These are phyloP conservation scores for Aplosporella prunicola DNA, from an alignment of 2,329 filamentous ascomycete species.

Conservation along the genomic window DNA sequence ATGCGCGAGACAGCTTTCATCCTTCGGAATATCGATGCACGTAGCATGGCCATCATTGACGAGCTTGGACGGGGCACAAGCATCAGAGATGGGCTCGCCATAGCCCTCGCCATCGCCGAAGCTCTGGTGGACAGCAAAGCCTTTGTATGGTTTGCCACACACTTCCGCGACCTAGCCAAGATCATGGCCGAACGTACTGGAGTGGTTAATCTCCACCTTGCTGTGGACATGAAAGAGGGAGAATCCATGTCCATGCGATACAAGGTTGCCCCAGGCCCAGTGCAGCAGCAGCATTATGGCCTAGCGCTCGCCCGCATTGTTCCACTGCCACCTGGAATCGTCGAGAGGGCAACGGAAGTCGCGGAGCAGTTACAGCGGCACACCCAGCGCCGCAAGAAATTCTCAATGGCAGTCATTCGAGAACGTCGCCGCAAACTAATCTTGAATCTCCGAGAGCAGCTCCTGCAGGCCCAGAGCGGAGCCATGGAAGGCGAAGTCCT, in stretches of 20 bases:
- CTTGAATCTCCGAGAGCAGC: conserved; percentile 60
- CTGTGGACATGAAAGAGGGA: conserved; percentile 53
- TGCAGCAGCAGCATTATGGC: conserved; percentile 69
- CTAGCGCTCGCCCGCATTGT: conserved; percentile 69
- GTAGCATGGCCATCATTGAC: conserved; percentile 76
- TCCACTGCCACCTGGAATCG: conserved; percentile 58
- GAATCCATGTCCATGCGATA: conserved; percentile 80
- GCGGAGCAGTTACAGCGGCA: conserved; percentile 52
- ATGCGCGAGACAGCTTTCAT: conserved; percentile 97
- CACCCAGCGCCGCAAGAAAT: conserved; percentile 49
- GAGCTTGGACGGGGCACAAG: conserved; percentile 89
- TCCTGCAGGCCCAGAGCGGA: conserved; percentile 58
- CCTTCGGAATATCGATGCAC: conserved; percentile 66
- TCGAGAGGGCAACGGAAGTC: conserved; percentile 59
- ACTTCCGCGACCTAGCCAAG: conserved; percentile 73
- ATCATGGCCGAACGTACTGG: conserved; percentile 67
- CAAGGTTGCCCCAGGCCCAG: conserved; percentile 62
- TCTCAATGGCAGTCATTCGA: conserved; percentile 48
- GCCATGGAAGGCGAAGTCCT: conserved; percentile 56
- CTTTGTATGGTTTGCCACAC: conserved; percentile 86
- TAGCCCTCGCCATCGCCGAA: conserved; percentile 84
- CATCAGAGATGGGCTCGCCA: conserved; percentile 76
- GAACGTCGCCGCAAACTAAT: conserved; percentile 63
- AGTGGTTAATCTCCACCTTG: conserved; percentile 74
- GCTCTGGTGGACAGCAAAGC: conserved; percentile 68